Percentiles rank a stretch among this genome's conserved stretches.
Evolutionary conservation across 352 stramenopile genomes (phyloP).

Genomic region (Peronospora tabacina): DNA sequence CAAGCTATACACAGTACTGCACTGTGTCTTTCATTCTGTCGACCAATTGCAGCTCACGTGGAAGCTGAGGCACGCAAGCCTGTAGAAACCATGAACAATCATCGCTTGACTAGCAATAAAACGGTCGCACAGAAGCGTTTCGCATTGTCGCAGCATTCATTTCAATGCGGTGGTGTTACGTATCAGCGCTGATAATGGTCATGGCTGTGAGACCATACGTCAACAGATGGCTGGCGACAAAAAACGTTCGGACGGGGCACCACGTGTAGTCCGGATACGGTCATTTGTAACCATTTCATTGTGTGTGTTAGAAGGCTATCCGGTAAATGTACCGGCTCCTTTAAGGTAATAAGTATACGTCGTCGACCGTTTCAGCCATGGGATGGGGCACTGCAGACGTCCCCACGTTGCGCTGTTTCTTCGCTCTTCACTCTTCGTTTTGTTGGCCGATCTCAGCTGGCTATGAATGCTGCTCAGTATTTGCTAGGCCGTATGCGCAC

Average conservation of each 20-base stretch:
- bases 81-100: too few species aligned
- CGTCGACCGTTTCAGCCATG: conserved; percentile 24
- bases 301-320: not conserved
- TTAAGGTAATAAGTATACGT: conserved; percentile 6
- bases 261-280: conserved; percentile 18
- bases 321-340: conserved; percentile 11
- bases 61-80: too few species aligned
- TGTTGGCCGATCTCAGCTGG: conserved; percentile 1
- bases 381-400: conserved; percentile 20
- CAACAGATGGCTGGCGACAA: too few species aligned
- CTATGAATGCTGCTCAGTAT: conserved; percentile 61
- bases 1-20: not conserved
- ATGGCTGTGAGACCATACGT: too few species aligned
- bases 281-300: not conserved
- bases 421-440: conserved; percentile 6
- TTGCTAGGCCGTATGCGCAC: conserved; percentile 67
- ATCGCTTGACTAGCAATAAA: not conserved
- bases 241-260: too few species aligned
- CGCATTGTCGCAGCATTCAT: too few species aligned
- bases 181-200: too few species aligned
- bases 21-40: not conserved
- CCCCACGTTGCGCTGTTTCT: not conserved
- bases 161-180: too few species aligned
- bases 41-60: not conserved
- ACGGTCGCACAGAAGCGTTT: too few species aligned